Percentiles rank a stretch among this genome's conserved stretches.
phyloP scores from a whole-genome alignment of 805 yeast genomes.

The Wickerhamiella azymoides region DNA sequence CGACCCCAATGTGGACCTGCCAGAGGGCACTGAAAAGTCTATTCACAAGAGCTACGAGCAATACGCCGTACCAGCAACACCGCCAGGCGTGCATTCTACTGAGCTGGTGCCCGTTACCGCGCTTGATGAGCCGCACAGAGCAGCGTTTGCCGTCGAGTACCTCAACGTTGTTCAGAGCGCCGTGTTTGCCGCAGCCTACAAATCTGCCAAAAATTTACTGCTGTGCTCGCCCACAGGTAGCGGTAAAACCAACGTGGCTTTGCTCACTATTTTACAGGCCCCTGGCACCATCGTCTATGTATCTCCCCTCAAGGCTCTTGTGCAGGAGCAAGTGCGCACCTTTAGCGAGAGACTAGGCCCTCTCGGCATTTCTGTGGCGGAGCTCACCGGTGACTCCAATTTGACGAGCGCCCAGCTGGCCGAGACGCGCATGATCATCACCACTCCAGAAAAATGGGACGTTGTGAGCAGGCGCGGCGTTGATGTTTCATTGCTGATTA shows the following conservation, averaged over 20 bases:
- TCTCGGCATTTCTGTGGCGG: slow-evolving; percentile 62
- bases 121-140: slow-evolving; percentile 72
- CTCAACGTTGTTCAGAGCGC: slow-evolving; percentile 76
- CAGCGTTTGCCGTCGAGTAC: slow-evolving; percentile 58
- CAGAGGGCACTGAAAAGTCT: slow-evolving; percentile 71
- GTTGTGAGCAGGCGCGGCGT: slow-evolving; percentile 73
- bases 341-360: slow-evolving; percentile 53
- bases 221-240: slow-evolving; percentile 99
- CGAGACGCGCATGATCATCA: slow-evolving; percentile 70
- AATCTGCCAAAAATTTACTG: slow-evolving; percentile 53
- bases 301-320: slow-evolving; percentile 89
- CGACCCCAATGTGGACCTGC: slow-evolving; percentile 53
- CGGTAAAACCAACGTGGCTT: slow-evolving; percentile 94
- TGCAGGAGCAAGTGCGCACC: slow-evolving; percentile 86
- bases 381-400: slow-evolving; percentile 80
- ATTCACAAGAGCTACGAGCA: slow-evolving; percentile 68
- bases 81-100: background rate
- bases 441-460: slow-evolving; percentile 98
- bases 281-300: slow-evolving; percentile 71
- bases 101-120: slow-evolving; percentile 40
- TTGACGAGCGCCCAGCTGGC: slow-evolving; percentile 61
- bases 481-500: slow-evolving; percentile 55
- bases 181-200: slow-evolving; percentile 67
- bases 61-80: slow-evolving; percentile 71
- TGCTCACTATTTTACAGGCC: slow-evolving; percentile 61